phyloP scores from a whole-genome alignment of 441 rosid species.

The Euphorbia schlechtendalii region DNA sequence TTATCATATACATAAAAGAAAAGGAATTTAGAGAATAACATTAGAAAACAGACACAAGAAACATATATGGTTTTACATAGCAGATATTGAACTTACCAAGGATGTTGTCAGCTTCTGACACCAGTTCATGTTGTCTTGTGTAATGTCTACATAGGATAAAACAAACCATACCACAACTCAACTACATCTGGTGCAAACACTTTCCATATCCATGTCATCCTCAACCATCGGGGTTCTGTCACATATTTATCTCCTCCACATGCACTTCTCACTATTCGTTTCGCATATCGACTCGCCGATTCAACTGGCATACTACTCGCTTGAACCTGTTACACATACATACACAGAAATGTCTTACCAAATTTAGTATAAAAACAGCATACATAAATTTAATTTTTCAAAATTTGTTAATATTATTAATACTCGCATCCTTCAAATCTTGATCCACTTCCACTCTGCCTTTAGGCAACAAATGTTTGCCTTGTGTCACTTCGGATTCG shows the following conservation, averaged over 20 bases:
- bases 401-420: neutral
- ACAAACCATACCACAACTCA: conserved; percentile 28
- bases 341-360: no score
- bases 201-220: conserved; percentile 26
- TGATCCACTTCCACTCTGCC: conserved; percentile 41
- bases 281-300: conserved; percentile 25
- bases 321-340: conserved; percentile 19
- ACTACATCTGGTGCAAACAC: conserved; percentile 40
- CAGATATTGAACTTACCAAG: no score
- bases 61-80: no score
- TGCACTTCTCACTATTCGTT: conserved; percentile 37
- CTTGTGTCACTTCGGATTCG: conserved; percentile 56
- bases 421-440: conserved; percentile 49
- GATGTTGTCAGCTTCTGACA: conserved; percentile 7
- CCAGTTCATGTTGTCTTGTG: neutral
- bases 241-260: conserved; percentile 40
- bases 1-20: no score
- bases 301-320: conserved; percentile 26
- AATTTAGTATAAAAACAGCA: no score
- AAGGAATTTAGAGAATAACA: no score
- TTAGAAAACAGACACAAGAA: no score
- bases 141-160: neutral
- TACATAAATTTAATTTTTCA: neutral
- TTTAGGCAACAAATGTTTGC: conserved; percentile 38
- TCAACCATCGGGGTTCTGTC: conserved; percentile 39